Base-by-base conservation (phyloP, 257 asterid species). In the Solanum acaule region DNA sequence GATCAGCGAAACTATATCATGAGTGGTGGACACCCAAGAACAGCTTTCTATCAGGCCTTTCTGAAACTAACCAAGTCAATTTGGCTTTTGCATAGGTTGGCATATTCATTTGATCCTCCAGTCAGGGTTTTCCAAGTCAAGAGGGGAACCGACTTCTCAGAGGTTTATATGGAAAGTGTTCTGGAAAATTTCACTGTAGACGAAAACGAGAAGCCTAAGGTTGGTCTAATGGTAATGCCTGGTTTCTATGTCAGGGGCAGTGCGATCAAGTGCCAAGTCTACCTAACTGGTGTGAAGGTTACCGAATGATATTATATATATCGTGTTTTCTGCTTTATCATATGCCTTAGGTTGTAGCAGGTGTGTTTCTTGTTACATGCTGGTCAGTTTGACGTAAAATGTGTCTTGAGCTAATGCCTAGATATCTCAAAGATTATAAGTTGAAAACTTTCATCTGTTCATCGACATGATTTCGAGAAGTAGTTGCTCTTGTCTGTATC, bases 221-320 rank as follows among this genome's bases (percentile, higher is more conserved):
- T 93, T 1, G 98, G 98, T 52, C 79, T 97, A 87, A 95, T 96
- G 98, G 98, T 97, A 9, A 96, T 95, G 98, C 99, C 99, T 2
- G 99, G 99, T 13, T 97, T 97, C 88, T 96, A 98, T 98, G 94
- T 95, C 63, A 95, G 95, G n/a, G 99, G 98, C 84, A 93, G 94
- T 81, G 94, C 94, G 87, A 94, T 97, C 88, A 99, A 93, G 89
- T 89, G 98, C 89, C 98, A 94, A 92, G 99, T 96, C 88, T 97
- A 97, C 90, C 93, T 94, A 65, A 95, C 95, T 2, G 99, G 96
- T 37, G 88, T 96, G 89, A 94, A 94, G 89, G 94, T 93, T 15
- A 87, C 88, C 2, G 99, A 95, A 79, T 96, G 92, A 96, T 85
- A 42, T 40, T 40, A 10, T 91, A 89, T 84, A 89, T 88, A 63